Evolutionary conservation across 164 flowering plant genomes (phyloP), one percentile per base, ranked within the genome.

Genomic region (Nelumbo lutea): DNA sequence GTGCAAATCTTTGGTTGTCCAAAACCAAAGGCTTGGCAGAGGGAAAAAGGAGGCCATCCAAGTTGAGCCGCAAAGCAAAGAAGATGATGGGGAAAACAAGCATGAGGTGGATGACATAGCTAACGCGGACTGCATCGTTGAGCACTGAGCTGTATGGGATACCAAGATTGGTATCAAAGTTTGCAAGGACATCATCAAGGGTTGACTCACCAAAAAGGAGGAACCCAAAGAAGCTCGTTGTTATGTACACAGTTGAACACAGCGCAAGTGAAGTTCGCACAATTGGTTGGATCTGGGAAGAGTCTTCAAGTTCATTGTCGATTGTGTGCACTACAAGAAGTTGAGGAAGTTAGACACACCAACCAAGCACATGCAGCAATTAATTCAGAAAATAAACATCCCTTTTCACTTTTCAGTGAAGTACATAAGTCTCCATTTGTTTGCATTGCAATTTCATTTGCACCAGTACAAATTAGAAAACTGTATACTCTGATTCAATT

Each of bases 61-160:
- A 65, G 78, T 94, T 94, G 48, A 91, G 78, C 57, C 98, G 79
- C 55, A 94, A 69, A 3, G 98, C 97, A 65, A 73, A 89, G 81
- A 94, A 94, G 73, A 94, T 80, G 59, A 94, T 78, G 14, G 98
- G 98, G 75, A 94, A 94, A 44, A 90, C 98, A 44, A 94, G 96
- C 96, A 94, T 90, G 70, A 94, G 87, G 64, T 94, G 98, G 4
- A 79, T 79, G 52, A 93, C 93, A 73, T 91, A 94, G 77, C 98
- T 88, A 67, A 91, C 84, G 71, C 97, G 96, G 58, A 94, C 98
- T 65, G 85, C 88, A 72, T 88, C 97, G 75, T 86, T 94, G 15
- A 94, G 86, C 64, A 90, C 7, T n/a, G 89, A 83, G 64, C 96
- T 68, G 64, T 77, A 91, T 41, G 97, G 97, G 68, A 94, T 90